A percentile compares a stretch with the other conserved stretches of the same genome.
Evolutionary conservation across 352 stramenopile species (phyloP).

Genomic region (Globisporangium cylindrosporum): DNA sequence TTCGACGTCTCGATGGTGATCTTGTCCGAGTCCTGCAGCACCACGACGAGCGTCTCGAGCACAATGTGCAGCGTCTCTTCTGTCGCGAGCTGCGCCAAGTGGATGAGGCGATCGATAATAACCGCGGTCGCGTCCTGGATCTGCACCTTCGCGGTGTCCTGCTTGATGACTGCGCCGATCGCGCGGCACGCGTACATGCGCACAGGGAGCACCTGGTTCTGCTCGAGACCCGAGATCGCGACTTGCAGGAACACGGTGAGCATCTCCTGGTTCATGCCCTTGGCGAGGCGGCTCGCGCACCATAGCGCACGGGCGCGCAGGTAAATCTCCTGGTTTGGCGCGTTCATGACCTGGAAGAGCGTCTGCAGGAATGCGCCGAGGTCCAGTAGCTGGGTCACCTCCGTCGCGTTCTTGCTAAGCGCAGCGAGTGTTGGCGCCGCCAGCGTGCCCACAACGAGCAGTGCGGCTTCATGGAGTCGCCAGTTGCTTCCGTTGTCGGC

Average conservation of each 20-base stretch:
- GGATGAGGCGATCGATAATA: slow-evolving; percentile 59
- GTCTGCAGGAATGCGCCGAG: slow-evolving; percentile 66
- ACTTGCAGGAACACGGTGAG: slow-evolving; percentile 68
- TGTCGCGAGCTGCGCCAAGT: slow-evolving; percentile 52
- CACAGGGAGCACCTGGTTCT: slow-evolving; percentile 65
- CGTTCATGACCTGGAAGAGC: slow-evolving; percentile 78
- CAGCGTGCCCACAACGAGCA: slow-evolving; percentile 71
- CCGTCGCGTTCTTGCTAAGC: slow-evolving; percentile 45
- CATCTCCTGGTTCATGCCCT: slow-evolving; percentile 72
- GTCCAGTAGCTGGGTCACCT: slow-evolving; percentile 52
- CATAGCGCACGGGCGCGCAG: slow-evolving; percentile 73
- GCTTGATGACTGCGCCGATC: slow-evolving; percentile 63
- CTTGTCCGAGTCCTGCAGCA: slow-evolving; percentile 54
- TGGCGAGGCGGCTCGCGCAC: slow-evolving; percentile 73
- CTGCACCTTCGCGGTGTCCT: slow-evolving; percentile 54
- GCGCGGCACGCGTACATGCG: slow-evolving; percentile 78
- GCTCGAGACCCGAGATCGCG: slow-evolving; percentile 70
- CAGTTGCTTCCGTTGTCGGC: slow-evolving; percentile 40
- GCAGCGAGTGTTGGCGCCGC: slow-evolving; percentile 53
- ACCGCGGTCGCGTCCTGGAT: slow-evolving; percentile 45
- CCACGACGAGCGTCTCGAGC: slow-evolving; percentile 70
- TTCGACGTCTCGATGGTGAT: slow-evolving; percentile 39
- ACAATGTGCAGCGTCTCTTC: slow-evolving; percentile 78
- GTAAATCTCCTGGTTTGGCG: slow-evolving; percentile 62
- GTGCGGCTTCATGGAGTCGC: slow-evolving; percentile 69